phyloP scores from a whole-genome alignment of 1,284 basidiomycete species.

The Ganoderma sinense region DNA sequence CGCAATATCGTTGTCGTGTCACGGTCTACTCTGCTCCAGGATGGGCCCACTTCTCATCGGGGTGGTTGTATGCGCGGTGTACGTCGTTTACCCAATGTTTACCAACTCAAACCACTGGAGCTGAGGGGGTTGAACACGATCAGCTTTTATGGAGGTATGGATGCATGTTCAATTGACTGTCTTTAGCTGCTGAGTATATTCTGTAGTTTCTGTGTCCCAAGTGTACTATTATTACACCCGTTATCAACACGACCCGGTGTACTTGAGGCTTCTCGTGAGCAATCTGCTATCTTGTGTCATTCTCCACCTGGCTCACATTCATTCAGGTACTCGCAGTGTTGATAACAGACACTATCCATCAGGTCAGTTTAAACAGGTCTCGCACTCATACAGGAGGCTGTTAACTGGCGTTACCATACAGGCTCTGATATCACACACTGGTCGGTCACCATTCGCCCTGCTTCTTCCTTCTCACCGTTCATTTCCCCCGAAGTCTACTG shows the following conservation, averaged over 20 bases:
- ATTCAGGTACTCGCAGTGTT: conserved; percentile 59
- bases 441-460: conserved; percentile 39
- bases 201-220: conserved; percentile 60
- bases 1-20: not conserved
- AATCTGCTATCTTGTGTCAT: conserved; percentile 13
- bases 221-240: conserved; percentile 60
- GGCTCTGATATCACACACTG: conserved; percentile 58
- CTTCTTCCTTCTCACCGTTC: not conserved
- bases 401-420: conserved; percentile 29
- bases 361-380: conserved; percentile 5
- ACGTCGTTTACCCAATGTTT: not conserved
- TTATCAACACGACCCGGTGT: conserved; percentile 59
- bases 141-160: conserved; percentile 17
- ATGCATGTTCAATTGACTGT: not conserved
- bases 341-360: conserved; percentile 58
- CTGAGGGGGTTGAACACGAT: not conserved
- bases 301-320: not conserved
- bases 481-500: conserved; percentile 49
- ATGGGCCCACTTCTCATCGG: conserved; percentile 25
- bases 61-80: conserved; percentile 21
- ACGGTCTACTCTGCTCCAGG: not conserved
- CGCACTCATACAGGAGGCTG: not conserved
- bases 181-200: not conserved
- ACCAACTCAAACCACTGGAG: not conserved
- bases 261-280: conserved; percentile 54